Base-by-base conservation (phyloP, 495 filamentous ascomycete species). In the Peziza echinospora region DNA sequence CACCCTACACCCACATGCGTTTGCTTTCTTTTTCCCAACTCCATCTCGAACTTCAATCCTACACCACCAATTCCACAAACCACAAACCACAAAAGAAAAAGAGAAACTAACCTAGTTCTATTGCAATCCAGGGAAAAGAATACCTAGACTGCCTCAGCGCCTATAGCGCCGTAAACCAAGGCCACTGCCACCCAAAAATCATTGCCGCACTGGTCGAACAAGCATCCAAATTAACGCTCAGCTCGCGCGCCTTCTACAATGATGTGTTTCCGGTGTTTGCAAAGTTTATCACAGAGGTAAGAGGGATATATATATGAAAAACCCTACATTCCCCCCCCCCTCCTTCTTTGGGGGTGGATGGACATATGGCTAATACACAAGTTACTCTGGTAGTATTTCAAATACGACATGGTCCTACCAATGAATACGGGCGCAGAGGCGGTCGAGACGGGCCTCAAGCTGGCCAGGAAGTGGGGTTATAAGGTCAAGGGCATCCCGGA, bases 361-460 rank as follows among this genome's bases (percentile, higher is more conserved):
- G 9, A 3, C 13, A 24, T 44, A 5, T 1, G 8, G 21, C 13
- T 21, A 22, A 44, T 5, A 44, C n/a, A 44, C n/a, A n/a, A n/a
- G n/a, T n/a, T n/a, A n/a, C n/a, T n/a, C n/a, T n/a, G 21, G 42
- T 23, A 59, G 49, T 76, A 72, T 59, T 93, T 94, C 59, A 87
- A 84, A 41, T 99, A 86, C 63, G 91, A 96, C 61, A 99, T 96
- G 89, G 86, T 93, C 21, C 65, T 99, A 64, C 89, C 89, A 42
- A 96, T 99, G 89, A 96, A 96, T 67, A 99, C 89, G 7, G 89
- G 89, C 42, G 89, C 86, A 24, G 89, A 99, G 66, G 89, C 89
- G n/a, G 89, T 96, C 41, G 89, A 99, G 72, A 96, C 91, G 1
- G 85, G 76, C 21, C 77, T 99, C 61, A 99, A 99, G 71, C 78